These are phyloP conservation scores for Penicillium italicum DNA, from an alignment of 2,329 filamentous ascomycete genomes.

Conservation along the genomic window DNA sequence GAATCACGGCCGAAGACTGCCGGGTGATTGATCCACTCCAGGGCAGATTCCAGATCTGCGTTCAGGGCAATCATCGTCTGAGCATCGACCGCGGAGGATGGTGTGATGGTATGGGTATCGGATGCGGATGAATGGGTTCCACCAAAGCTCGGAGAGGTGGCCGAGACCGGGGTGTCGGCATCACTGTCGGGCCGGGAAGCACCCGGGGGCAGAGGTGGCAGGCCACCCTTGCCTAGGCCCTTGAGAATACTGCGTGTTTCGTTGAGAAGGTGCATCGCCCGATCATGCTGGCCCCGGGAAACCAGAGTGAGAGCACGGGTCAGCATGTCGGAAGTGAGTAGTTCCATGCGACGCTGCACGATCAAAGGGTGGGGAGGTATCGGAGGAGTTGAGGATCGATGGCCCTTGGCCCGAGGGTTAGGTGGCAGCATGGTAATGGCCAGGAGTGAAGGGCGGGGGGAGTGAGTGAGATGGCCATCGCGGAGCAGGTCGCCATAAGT, in stretches of 20 bases:
- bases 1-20: constrained; percentile 92
- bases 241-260: constrained; percentile 95
- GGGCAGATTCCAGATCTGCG: constrained; percentile 78
- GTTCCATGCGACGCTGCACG: constrained; percentile 94
- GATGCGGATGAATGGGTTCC: constrained; percentile 36
- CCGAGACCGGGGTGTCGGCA: constrained; percentile 35
- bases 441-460: constrained; percentile 82
- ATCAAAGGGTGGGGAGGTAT: constrained; percentile 95
- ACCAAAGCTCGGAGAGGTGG: constrained; percentile 35
- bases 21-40: constrained; percentile 98
- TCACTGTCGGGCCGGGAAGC: constrained; percentile 43
- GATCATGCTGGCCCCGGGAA: constrained; percentile 85
- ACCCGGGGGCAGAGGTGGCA: constrained; percentile 74
- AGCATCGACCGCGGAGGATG: constrained; percentile 72
- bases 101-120: constrained; percentile 49
- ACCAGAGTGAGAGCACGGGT: constrained; percentile 87
- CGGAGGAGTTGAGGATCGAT: constrained; percentile 60
- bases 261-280: constrained; percentile 83
- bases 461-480: constrained; percentile 79
- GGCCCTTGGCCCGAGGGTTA: constrained; percentile 59
- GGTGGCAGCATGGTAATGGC: constrained; percentile 90
- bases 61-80: constrained; percentile 82
- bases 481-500: constrained; percentile 90
- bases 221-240: constrained; percentile 87
- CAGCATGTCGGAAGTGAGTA: constrained; percentile 96